phyloP scores from a whole-genome alignment of 2,329 filamentous ascomycete genomes.

The Epichloe scottii region DNA sequence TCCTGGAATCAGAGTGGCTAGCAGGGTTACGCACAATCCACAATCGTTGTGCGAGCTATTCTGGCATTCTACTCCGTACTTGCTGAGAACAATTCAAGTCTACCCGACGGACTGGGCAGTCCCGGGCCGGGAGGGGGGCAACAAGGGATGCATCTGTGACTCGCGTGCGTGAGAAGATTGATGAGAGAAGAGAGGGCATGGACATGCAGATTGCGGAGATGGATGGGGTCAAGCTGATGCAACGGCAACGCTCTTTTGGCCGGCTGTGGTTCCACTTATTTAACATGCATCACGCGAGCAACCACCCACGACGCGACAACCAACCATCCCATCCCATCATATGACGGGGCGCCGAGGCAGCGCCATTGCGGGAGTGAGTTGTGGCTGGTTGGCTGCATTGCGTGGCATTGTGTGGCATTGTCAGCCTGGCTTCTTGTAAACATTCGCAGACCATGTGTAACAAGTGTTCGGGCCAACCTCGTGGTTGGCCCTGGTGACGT shows the following conservation, averaged over 20 bases:
- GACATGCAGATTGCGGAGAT: neutral
- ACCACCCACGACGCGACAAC: neutral
- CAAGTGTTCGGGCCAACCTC: too few species aligned
- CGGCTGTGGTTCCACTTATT: neutral
- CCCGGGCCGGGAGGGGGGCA: too few species aligned
- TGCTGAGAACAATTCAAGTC: neutral
- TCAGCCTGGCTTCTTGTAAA: neutral
- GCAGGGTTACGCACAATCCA: too few species aligned
- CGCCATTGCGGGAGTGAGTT: neutral
- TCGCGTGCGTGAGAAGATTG: neutral
- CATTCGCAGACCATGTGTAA: too few species aligned
- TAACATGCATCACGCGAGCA: conserved; percentile 4
- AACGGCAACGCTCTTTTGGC: neutral
- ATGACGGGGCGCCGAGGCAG: conserved; percentile 1
- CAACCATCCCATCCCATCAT: neutral
- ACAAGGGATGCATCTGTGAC: neutral
- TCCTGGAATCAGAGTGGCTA: too few species aligned
- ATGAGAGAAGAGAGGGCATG: too few species aligned
- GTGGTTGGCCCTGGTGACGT: too few species aligned
- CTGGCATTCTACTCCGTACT: too few species aligned
- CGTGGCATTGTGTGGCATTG: neutral
- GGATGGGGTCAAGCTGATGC: neutral
- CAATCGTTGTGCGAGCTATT: too few species aligned
- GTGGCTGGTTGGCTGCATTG: neutral
- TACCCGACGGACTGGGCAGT: neutral